Percentiles rank a stretch among this genome's conserved stretches.
Conservation (phyloP, 2,329 filamentous ascomycete genomes). For the Botrytis aclada region DNA sequence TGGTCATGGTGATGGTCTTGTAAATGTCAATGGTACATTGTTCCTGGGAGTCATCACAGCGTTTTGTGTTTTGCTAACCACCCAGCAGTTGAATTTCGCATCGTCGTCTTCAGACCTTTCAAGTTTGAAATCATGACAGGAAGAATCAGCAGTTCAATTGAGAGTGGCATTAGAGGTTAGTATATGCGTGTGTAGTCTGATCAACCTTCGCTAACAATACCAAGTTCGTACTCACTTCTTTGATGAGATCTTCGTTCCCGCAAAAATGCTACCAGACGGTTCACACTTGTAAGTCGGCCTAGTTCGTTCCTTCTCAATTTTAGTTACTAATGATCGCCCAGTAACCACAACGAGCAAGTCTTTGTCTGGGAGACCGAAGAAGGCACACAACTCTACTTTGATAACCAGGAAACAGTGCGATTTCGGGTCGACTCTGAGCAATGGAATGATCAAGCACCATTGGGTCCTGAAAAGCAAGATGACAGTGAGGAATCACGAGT, state of each 20-base stretch:
- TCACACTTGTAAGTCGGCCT: constrained; percentile 65
- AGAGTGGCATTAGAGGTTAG: constrained; percentile 68
- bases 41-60: not conserved
- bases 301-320: not conserved
- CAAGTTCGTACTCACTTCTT: constrained; percentile 86
- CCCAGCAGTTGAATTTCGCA: constrained; percentile 78
- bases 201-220: not conserved
- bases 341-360: constrained; percentile 69
- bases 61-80: constrained; percentile 16
- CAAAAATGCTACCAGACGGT: constrained; percentile 70
- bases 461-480: constrained; percentile 62
- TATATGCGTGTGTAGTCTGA: constrained; percentile 15
- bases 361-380: constrained; percentile 77
- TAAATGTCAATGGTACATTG: constrained; percentile 82
- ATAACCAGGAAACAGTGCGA: constrained; percentile 83
- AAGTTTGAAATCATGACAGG: constrained; percentile 89
- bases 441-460: constrained; percentile 85
- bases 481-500: constrained; percentile 43
- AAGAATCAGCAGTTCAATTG: constrained; percentile 71
- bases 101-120: constrained; percentile 93
- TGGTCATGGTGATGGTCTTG: constrained; percentile 84
- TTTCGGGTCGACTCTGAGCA: constrained; percentile 83
- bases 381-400: constrained; percentile 75
- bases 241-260: constrained; percentile 81
- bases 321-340: constrained; percentile 38